Base-by-base conservation (phyloP, 148 eudicot species). In the Rhododendron mucronatum region DNA sequence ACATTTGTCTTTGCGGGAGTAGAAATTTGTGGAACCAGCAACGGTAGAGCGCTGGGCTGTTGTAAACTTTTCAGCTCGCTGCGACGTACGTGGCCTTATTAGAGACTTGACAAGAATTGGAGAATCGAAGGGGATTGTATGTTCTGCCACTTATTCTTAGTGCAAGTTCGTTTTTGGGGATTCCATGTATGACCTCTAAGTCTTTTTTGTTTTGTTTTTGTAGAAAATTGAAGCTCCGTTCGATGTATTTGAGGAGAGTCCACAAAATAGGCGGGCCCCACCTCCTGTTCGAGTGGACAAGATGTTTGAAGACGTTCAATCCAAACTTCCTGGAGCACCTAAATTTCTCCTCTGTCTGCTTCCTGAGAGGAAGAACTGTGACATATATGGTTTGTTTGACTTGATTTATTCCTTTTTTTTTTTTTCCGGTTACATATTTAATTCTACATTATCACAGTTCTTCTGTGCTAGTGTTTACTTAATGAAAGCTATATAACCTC, bases 361-460 rank as follows among this genome's bases (percentile, higher is more conserved):
- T 83, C 99, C 99, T 2, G 97, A 96, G 94, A 89, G 99, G 87
- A 96, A 96, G 86, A 96, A 96, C 82, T 94, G 92, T 35, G 94
- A 92, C 83, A 86, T 96, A 51, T 96, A 96, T 65, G 99, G 99
- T 95, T 83, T 11, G 90, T 89, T 71, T 82, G 6, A 69, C 16
- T 20, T 69, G 15, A 37, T 87, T 30, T 48, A 37, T 23, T 37
- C 71, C 35, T 16, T 2, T 4, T 33, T 30, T 30, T 30, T 13
- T 33, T 71, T 30, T 1, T 1, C 39, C 5, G 41, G 76, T 71
- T 41, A 71, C 41, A 71, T 71, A 33, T 71, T 33, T 30, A 15
- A 30, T 30, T 30, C 6, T 12, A 12, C 16, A 65, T 8, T 67
- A 2, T 5, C 53, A 37, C 30, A 33, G 59, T 59, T 15, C 7